Evolutionary conservation across 441 rosid genomes (phyloP), one percentile per base, ranked within the genome.

Genomic region (Croton setiger): DNA sequence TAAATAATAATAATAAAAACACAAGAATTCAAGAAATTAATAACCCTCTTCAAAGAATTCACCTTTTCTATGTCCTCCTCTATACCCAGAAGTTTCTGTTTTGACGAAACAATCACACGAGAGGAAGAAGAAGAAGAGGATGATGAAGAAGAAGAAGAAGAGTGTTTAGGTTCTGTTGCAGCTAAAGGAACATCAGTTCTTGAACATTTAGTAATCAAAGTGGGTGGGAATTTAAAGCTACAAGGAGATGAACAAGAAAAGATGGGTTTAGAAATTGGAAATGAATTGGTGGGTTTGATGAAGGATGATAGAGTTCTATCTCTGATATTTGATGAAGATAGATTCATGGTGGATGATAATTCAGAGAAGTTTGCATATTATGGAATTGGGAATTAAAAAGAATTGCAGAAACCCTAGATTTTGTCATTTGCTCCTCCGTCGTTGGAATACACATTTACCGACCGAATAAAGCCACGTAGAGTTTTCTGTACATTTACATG

Each of bases 1-100:
- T 44, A 45, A 63, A 0, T 21, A 53, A 14, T 1, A 18, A n/a
- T n/a, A 63, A 4, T 12, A 33, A 57, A 20, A 47, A 35, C 51
- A 12, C 8, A 27, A 53, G 3, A 45, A 44, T n/a, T 18, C 27
- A 4, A 21, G 41, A 64, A 44, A 2, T 8, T 31, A 6, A 64
- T 0, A 6, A 35, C 35, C 9, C 31, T 18, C 4, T 3, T 27
- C 1, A 12, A 12, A 12, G 21, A 31, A 14, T 27, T 75, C 56
- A 87, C 96, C 90, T 82, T 86, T 83, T 89, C 92, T 12, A 87
- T 77, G 35, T 66, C 71, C 27, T 78, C 90, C 77, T 89, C 96
- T 7, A 79, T 21, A 60, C 55, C 72, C 70, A 82, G 88, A 15
- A 75, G 51, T 21, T 65, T 64, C 21, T 18, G 27, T 2, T 6